phyloP scores from a whole-genome alignment of 805 yeast genomes.

The Ogataea salicorniae region DNA sequence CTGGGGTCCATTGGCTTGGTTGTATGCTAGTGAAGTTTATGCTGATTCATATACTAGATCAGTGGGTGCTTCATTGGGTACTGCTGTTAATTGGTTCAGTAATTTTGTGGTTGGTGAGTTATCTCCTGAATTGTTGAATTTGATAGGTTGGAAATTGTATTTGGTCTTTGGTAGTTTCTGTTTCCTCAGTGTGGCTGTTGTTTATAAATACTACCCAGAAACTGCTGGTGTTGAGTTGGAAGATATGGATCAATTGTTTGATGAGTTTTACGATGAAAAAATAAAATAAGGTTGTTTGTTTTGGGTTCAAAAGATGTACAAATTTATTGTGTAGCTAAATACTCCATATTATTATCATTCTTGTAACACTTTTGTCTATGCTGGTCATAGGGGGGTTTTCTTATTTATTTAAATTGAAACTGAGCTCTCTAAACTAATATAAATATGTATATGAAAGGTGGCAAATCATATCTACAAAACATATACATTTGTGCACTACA shows the following conservation, averaged over 20 bases:
- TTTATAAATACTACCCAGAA: constrained; percentile 46
- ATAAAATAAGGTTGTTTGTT: background rate
- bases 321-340: too few species aligned
- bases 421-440: too few species aligned
- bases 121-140: constrained; percentile 76
- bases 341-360: too few species aligned
- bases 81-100: constrained; percentile 88
- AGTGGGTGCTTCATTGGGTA: constrained; percentile 80
- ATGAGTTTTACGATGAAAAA: constrained; percentile 13
- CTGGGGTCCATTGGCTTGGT: constrained; percentile 93
- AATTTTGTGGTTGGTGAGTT: constrained; percentile 88
- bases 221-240: constrained; percentile 49
- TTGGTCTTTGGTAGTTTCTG: constrained; percentile 75
- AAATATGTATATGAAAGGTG: too few species aligned
- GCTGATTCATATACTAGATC: constrained; percentile 71
- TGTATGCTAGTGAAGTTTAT: constrained; percentile 75
- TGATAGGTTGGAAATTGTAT: constrained; percentile 74
- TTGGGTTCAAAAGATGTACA: too few species aligned
- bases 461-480: too few species aligned
- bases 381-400: too few species aligned
- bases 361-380: too few species aligned
- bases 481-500: too few species aligned
- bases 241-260: constrained; percentile 51
- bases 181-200: constrained; percentile 35
- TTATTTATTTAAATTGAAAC: too few species aligned